Percentiles rank a stretch among this genome's conserved stretches.
These are phyloP conservation scores for Coprinopsis cinerea DNA, from an alignment of 768 basidiomycete species.

Conservation along the genomic window DNA sequence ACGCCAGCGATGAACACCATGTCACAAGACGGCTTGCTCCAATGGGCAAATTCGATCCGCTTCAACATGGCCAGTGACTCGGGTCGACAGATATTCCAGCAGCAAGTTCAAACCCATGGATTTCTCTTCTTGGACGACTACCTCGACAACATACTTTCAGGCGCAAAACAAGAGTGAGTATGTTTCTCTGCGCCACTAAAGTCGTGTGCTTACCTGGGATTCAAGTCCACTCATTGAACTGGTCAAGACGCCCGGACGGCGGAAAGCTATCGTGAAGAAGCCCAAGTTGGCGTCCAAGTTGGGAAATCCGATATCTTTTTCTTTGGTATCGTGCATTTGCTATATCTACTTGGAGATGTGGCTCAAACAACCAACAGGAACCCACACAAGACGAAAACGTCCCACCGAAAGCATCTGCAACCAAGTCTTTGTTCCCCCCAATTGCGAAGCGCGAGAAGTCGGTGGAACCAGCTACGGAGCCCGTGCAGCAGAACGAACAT, in stretches of 20 bases:
- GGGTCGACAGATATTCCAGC: conserved; percentile 62
- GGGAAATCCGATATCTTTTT: conserved; percentile 32
- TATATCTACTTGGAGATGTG: not conserved
- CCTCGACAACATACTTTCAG: conserved; percentile 63
- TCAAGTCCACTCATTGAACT: conserved; percentile 68
- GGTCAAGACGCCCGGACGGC: conserved; percentile 79
- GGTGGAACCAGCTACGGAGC: no score
- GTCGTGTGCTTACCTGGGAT: not conserved
- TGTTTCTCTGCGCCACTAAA: not conserved
- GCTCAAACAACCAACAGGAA: not conserved
- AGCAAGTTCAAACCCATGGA: conserved; percentile 69
- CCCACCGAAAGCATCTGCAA: no score
- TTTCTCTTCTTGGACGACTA: conserved; percentile 79
- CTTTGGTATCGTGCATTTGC: conserved; percentile 30
- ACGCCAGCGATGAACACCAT: conserved; percentile 20
- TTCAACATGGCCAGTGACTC: conserved; percentile 67
- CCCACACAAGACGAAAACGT: not conserved
- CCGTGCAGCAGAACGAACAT: no score
- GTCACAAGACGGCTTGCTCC: conserved; percentile 48
- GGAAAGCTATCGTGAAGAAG: conserved; percentile 48
- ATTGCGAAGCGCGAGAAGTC: no score
- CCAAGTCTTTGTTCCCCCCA: no score
- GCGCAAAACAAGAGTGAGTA: conserved; percentile 60
- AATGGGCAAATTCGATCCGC: conserved; percentile 66
- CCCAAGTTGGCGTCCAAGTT: conserved; percentile 45